Base-by-base conservation (phyloP, 441 rosid genomes). In the Erysimum cheiri region DNA sequence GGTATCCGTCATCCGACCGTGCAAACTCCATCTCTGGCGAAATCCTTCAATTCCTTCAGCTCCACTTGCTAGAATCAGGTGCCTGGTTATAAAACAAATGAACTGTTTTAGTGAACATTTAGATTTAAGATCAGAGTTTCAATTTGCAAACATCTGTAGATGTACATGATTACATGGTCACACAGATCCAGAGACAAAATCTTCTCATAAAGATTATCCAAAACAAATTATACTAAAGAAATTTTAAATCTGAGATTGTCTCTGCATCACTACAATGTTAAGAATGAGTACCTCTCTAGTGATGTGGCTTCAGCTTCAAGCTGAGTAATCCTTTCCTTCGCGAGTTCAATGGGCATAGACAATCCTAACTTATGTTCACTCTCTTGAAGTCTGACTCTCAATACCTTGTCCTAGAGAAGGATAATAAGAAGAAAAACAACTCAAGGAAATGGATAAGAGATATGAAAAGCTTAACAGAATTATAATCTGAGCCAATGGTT, bases 21-120 rank as follows among this genome's bases (percentile, higher is more conserved):
- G 99, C 75, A 94, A 79, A 80, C 99, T 88, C 99, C 97, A 94
- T 65, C 99, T 85, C 79, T 81, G 89, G 33, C 90, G 97, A 80
- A 88, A 94, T 71, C 99, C 99, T 64, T 88, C 93, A 54, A 85
- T 80, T 66, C 96, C 99, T 82, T 92, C 87, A 67, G 84, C 70
- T 81, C 96, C 97, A 73, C 98, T 88, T 6, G 97, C 98, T 56
- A 92, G 96, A 80, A 89, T 87, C 86, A 91, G 75, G 69, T 80
- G 96, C 86, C 98, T 94, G 63, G 8, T 71, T n/a, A 39, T 8
- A 60, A 33, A 61, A 32, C 6, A 47, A 11, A 59, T 49, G 5
- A 47, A n/a, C 31, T 17, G 36, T 24, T 39, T 55, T 35, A 70
- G 60, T 19, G 3, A 44, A 55, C 49, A 10, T 41, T 59, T 32